These are phyloP conservation scores for Chalaropsis thielavioides DNA, from an alignment of 2,329 filamentous ascomycete genomes.

Conservation along the genomic window DNA sequence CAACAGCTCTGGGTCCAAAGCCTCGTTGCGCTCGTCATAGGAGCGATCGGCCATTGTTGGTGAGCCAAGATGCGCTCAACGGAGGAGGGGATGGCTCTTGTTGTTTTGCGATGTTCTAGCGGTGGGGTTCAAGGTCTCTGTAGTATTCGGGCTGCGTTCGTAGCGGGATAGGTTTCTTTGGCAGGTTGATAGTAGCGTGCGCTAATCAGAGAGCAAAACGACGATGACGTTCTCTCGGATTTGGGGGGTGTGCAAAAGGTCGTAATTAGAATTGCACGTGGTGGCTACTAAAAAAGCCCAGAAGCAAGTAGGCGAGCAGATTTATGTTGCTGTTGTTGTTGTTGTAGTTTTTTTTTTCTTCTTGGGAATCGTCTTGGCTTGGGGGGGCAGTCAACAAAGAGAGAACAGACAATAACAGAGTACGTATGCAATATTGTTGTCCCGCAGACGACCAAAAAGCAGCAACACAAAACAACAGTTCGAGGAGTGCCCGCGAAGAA, in stretches of 20 bases:
- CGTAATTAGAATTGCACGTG: not conserved
- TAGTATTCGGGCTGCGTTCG: not conserved
- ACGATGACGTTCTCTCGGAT: not conserved
- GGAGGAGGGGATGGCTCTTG: not conserved
- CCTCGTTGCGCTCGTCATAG: slow-evolving; percentile 35
- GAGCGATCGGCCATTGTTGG: slow-evolving; percentile 35
- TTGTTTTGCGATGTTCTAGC: not conserved
- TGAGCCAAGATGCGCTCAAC: slow-evolving; percentile 10
- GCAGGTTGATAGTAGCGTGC: not conserved
- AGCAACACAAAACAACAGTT: not conserved
- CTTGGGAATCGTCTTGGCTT: not conserved
- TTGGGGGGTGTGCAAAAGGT: no score
- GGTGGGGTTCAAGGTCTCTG: not conserved
- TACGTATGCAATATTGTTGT: slow-evolving; percentile 1
- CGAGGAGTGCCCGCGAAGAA: not conserved
- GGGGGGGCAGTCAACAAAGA: not conserved
- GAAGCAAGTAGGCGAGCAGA: not conserved
- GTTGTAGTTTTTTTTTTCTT: not conserved
- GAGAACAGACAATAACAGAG: not conserved
- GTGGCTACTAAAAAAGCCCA: not conserved
- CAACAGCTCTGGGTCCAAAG: slow-evolving; percentile 71
- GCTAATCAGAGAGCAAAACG: not conserved
- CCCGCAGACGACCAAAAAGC: not conserved
- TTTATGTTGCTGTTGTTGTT: not conserved
- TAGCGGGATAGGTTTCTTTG: not conserved